Evolutionary conservation across 2,329 filamentous ascomycete species (phyloP).

Genomic region (Magnaporthales sp.): DNA sequence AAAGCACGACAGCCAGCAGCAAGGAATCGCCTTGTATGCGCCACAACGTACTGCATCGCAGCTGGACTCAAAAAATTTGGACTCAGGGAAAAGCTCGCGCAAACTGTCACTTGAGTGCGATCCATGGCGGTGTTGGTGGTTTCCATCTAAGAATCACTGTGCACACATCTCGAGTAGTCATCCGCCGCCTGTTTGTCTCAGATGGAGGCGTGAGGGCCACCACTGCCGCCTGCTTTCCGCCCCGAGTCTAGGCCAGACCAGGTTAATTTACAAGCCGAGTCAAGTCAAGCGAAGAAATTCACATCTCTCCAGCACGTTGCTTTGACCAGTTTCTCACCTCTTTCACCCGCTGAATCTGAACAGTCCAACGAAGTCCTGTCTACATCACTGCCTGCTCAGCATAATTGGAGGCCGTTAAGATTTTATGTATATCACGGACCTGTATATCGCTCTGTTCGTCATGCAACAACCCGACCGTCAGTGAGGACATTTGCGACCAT

Average conservation of each 20-base stretch:
- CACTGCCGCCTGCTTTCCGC: not conserved
- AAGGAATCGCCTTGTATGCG: not conserved
- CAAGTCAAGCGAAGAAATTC: not conserved
- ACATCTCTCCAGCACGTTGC: not conserved
- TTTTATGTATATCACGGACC: not conserved
- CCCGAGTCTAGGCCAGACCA: not conserved
- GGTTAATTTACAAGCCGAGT: not conserved
- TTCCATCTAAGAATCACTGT: not conserved
- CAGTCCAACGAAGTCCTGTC: not conserved
- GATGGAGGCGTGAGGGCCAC: not conserved
- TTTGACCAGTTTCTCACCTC: not conserved
- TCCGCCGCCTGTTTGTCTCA: not conserved
- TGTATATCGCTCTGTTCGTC: not conserved
- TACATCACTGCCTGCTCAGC: not conserved
- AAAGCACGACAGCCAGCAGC: not conserved
- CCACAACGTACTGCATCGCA: not conserved
- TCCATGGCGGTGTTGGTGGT: not conserved
- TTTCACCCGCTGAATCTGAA: not conserved
- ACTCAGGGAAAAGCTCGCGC: not conserved
- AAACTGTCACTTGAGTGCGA: not conserved
- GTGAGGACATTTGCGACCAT: not conserved
- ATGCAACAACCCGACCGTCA: constrained; percentile 1
- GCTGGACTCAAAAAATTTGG: not conserved
- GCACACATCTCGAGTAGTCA: not conserved
- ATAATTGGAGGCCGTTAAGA: not conserved